Evolutionary conservation across 495 filamentous ascomycete genomes (phyloP), one percentile per base, ranked within the genome.

Genomic region (Talaromyces stipitatus): DNA sequence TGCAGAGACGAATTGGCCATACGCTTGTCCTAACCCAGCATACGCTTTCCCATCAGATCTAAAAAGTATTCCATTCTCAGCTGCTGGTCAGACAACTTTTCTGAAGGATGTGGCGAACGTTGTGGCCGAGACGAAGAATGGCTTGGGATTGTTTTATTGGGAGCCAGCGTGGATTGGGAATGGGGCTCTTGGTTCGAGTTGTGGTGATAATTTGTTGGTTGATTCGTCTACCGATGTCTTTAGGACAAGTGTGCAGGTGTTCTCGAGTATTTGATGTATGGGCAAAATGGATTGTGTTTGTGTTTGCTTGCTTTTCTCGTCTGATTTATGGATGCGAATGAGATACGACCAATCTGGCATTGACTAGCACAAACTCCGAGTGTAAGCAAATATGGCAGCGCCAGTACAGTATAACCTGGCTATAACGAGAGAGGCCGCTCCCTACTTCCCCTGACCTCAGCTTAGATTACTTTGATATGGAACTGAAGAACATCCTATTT

Each of bases 121-220:
- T 4, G 73, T 87, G 33, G 69, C 70, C 2, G 73, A 66, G 5
- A 76, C 80, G 4, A 71, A 66, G 3, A 76, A 77, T 10, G 72
- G 72, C 0, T 22, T 71, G 54, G 85, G 85, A 0, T 58, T 88
- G 43, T 86, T 86, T 62, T 89, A 87, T 55, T 88, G 86, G 85
- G 84, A 88, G 64, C 86, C 85, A 3, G 84, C 79, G 7, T 89
- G 85, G 85, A 72, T 87, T 45, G 69, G 81, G 45, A 87, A 88
- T 65, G 78, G 77, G 11, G 77, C 66, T 11, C 66, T 88, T 56
- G 85, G 86, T 22, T 77, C 75, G 33, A 76, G 76, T 24, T 82
- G 78, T 61, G 58, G 64, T 26, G 72, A 81, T 66, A 76, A 75
- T 61, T 54, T 79, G 55, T 60, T 81, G 67, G 68, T 80, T 58